Evolutionary conservation across 192 early-diverging fungal genomes (phyloP).

Genomic region (Jimgerdemannia flammicorona): DNA sequence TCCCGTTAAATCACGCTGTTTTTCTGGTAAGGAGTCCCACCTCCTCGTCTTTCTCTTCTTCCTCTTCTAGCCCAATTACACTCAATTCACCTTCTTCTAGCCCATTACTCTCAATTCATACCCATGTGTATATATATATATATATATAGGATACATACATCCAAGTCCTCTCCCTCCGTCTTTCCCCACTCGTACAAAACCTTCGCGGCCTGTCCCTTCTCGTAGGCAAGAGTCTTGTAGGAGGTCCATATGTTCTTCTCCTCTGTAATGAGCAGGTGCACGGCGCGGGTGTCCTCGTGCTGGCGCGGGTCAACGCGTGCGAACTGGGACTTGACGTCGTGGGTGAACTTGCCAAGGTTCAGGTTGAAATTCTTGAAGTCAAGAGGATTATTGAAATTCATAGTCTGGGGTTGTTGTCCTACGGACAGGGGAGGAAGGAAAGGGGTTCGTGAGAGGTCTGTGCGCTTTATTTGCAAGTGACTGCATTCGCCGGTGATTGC

Average conservation of each 20-base stretch:
- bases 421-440: too few relatives aligned
- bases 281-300: slow-evolving; percentile 25
- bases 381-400: not conserved
- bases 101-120: slow-evolving; percentile 3
- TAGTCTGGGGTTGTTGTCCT: too few relatives aligned
- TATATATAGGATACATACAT: not conserved
- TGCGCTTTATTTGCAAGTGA: too few relatives aligned
- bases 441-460: too few relatives aligned
- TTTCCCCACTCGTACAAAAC: slow-evolving; percentile 21
- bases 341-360: slow-evolving; percentile 19
- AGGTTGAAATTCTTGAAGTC: slow-evolving; percentile 31
- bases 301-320: slow-evolving; percentile 27
- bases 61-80: not conserved
- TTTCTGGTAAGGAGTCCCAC: not conserved
- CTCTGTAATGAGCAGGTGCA: slow-evolving; percentile 26
- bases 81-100: too few relatives aligned
- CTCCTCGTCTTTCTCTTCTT: not conserved
- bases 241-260: slow-evolving; percentile 24
- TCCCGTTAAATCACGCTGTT: too few relatives aligned
- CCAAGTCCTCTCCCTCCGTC: slow-evolving; percentile 16
- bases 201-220: slow-evolving; percentile 27
- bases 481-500: too few relatives aligned
- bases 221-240: slow-evolving; percentile 20
- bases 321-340: slow-evolving; percentile 22
- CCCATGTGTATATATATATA: too few relatives aligned